These are phyloP conservation scores for Talaromyces verruculosus DNA, from an alignment of 2,329 filamentous ascomycete genomes.

Conservation along the genomic window DNA sequence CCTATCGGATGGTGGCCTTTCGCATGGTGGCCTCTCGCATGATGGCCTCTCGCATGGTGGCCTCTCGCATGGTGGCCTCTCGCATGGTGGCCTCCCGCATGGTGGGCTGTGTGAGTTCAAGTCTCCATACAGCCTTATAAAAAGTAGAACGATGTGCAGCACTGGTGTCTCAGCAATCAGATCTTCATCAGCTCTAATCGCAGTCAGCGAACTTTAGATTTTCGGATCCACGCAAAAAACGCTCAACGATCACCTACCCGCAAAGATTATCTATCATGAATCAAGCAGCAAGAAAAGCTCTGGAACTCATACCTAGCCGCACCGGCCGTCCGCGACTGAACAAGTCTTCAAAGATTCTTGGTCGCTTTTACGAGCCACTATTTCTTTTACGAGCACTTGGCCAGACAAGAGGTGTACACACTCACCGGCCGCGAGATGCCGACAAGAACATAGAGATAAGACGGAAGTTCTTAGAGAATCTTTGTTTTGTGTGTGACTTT, in stretches of 20 bases:
- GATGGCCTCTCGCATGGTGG: not conserved
- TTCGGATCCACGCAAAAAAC: not conserved
- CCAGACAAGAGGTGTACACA: conserved; percentile 33
- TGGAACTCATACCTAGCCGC: conserved; percentile 2
- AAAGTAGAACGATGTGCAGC: not conserved
- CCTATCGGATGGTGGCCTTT: no score
- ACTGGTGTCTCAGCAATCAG: not conserved
- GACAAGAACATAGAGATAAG: conserved; percentile 15
- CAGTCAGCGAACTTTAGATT: conserved; percentile 1
- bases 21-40: not conserved
- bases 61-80: not conserved
- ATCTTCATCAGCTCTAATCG: not conserved
- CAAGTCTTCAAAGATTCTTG: conserved; percentile 6
- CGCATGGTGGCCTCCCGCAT: not conserved
- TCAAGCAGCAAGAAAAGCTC: conserved; percentile 5
- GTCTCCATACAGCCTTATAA: not conserved
- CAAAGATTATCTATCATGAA: not conserved
- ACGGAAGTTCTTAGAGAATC: conserved; percentile 39
- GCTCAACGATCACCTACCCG: not conserved
- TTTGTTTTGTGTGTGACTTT: conserved; percentile 51
- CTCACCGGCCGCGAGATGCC: not conserved
- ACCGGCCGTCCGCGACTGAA: conserved; percentile 6
- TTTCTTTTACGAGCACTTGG: conserved; percentile 29
- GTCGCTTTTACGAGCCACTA: conserved; percentile 12
- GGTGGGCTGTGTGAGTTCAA: not conserved